These are phyloP conservation scores for Skeletonema grethae DNA, from an alignment of 108 stramenopile species.

Conservation along the genomic window DNA sequence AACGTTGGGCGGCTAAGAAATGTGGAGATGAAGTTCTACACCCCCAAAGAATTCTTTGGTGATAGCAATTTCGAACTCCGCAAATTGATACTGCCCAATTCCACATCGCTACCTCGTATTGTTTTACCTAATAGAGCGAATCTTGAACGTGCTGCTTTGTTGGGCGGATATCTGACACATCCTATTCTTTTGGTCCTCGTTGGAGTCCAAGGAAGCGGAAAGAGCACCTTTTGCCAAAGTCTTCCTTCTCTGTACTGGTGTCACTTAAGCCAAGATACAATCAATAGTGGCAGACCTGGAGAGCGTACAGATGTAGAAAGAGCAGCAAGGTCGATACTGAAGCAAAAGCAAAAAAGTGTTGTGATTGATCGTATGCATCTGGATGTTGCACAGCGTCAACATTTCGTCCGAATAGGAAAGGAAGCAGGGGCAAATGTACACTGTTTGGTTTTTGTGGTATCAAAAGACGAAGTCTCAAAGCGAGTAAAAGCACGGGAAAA, in stretches of 20 bases:
- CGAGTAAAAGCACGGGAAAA: slow-evolving; percentile 67
- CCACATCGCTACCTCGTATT: slow-evolving; percentile 1
- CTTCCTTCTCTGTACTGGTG: too few species aligned
- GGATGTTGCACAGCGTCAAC: slow-evolving; percentile 55
- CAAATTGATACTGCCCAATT: slow-evolving; percentile 7
- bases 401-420: slow-evolving; percentile 55
- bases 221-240: slow-evolving; percentile 60
- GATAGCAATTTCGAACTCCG: slow-evolving; percentile 56
- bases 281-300: slow-evolving; percentile 76
- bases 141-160: slow-evolving; percentile 53
- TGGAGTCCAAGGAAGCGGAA: slow-evolving; percentile 83
- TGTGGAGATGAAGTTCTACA: slow-evolving; percentile 56
- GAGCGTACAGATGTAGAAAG: slow-evolving; percentile 71
- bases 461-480: slow-evolving; percentile 48
- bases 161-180: slow-evolving; percentile 54
- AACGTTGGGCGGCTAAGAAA: slow-evolving; percentile 50
- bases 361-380: slow-evolving; percentile 88
- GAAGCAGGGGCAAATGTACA: slow-evolving; percentile 58
- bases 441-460: slow-evolving; percentile 56
- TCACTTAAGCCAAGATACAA: slow-evolving; percentile 82
- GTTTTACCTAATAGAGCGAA: slow-evolving; percentile 41
- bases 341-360: slow-evolving; percentile 48
- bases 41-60: slow-evolving; percentile 70
- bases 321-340: slow-evolving; percentile 41
- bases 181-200: slow-evolving; percentile 68